Base-by-base conservation (phyloP, 1,139 yeast genomes). In the Nakaseomyces bracarensis region DNA sequence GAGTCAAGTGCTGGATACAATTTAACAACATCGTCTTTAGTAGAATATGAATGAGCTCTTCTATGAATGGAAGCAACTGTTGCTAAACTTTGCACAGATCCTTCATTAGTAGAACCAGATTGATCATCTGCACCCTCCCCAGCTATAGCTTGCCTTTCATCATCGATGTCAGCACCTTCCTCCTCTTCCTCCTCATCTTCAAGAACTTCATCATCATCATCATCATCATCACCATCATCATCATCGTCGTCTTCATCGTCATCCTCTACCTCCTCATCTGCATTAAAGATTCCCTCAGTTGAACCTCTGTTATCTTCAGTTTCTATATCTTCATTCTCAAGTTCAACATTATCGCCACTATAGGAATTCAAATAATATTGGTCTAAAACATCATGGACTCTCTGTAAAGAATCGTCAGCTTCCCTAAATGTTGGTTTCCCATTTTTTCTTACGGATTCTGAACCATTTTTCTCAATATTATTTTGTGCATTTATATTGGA, bases 121-220 rank as follows among this genome's bases (percentile, higher is more conserved):
- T 13, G 35, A 11, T 28, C 18, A 1, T 30, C 42, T 10, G 33
- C 41, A 4, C 21, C 45, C 13, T 38, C 43, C 30, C 18, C 30
- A 27, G 5, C 18, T 27, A 16, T 6, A 7, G 10, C 7, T 22
- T 22, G 10, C 29, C 29, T 9, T 13, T 39, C 46, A 7, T 42
- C 45, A 15, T 45, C 47, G 8, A 36, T 49, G 28, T 47, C 52
- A 15, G 22, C 44, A 28, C 44, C 44, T 20, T 46, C 46, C 1
- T 19, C 11, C 10, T 26, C 42, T 11, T 42, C 49, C 8, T 48
- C 46, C 9, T 39, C 49, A 3, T 51, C 54, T n/a, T 45, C 46
- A 19, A 43, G 47, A 21, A 29, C 34, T 10, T 36, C 45, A 6
- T 39, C 42, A 13, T 40, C 44, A 4, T 22, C 36, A 19, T 37